phyloP scores from a whole-genome alignment of 192 early-diverging fungal species.

The Rhizoclosmatium sp. region DNA sequence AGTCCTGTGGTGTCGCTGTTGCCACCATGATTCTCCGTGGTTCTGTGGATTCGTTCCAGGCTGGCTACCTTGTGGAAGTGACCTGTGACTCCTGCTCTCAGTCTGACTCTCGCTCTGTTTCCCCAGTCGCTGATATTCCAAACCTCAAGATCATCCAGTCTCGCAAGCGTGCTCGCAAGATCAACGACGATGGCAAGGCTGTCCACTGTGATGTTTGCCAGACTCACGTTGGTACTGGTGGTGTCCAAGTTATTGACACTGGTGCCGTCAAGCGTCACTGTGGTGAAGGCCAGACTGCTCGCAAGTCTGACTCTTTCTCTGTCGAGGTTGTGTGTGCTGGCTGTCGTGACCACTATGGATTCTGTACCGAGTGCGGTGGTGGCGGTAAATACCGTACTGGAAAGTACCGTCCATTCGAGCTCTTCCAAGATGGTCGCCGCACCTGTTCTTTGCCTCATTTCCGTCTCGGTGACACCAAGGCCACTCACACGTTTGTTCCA shows the following conservation, averaged over 20 bases:
- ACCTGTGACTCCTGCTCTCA: constrained; percentile 19
- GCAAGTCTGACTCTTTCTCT: constrained; percentile 21
- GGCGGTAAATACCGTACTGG: constrained; percentile 57
- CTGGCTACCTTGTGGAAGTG: constrained; percentile 27
- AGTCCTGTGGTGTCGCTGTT: constrained; percentile 14
- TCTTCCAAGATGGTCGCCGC: constrained; percentile 46
- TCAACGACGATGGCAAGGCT: constrained; percentile 24
- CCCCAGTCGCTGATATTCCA: not conserved
- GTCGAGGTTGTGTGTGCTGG: constrained; percentile 49
- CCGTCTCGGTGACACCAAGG: constrained; percentile 43
- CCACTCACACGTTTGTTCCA: constrained; percentile 21
- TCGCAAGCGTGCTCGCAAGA: constrained; percentile 39
- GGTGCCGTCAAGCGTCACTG: not conserved
- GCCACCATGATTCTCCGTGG: constrained; percentile 41
- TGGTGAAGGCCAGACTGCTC: not conserved
- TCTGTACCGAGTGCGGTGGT: constrained; percentile 55
- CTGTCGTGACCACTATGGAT: constrained; percentile 41
- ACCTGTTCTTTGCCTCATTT: constrained; percentile 52
- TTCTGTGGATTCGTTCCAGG: not conserved
- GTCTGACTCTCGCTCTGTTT: not conserved
- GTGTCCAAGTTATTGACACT: constrained; percentile 18
- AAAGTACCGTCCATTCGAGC: constrained; percentile 55
- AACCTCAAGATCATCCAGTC: constrained; percentile 30
- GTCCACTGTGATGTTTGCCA: constrained; percentile 40
- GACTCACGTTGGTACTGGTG: constrained; percentile 28